Evolutionary conservation across 805 yeast genomes (phyloP), one percentile per base, ranked within the genome.

Genomic region (Vanderwaltozyma yarrowii): DNA sequence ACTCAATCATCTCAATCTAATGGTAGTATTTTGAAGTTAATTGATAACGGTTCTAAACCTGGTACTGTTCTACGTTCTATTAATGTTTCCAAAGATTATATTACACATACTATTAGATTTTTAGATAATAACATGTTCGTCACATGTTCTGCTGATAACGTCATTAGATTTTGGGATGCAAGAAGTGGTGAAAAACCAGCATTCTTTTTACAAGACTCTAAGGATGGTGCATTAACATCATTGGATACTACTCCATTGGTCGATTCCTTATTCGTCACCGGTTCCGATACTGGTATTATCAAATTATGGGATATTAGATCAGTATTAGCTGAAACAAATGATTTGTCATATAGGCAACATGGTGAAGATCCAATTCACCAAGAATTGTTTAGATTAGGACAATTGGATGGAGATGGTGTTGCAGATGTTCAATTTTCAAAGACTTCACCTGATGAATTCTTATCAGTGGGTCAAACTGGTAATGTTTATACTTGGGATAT

Each of bases 261-360:
- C 4, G 54, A 52, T 14, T 48, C 52, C 5, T 24, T 56, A 15
- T 54, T 58, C 33, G 45, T 51, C n/a, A 49, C 57, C 4, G 64
- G 64, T 31, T 43, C 58, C 2, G 45, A 41, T 23, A 45, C 47
- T 4, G 62, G 62, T 30, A 42, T 42, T 19, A 43, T 58, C 30
- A 56, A 54, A 27, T 33, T 58, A 23, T 59, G 60, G 60, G 62
- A 59, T 37, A 30, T 53, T n/a, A 50, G 62, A 38, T 43, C 52
- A 4, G 41, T 51, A 8, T 34, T 44, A 20, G 53, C 50, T 20
- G 36, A 24, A 28, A 30, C 20, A 18, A 39, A 38, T 28, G 36
- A 32, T 18, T 27, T 20, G 2, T 27, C 35, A 2, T 37, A 31
- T 17, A 44, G 45, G 28, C 45, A 44, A 36, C 33, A 44, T 37